phyloP scores from a whole-genome alignment of 305 asterid genomes.

The Striga hermonthica region DNA sequence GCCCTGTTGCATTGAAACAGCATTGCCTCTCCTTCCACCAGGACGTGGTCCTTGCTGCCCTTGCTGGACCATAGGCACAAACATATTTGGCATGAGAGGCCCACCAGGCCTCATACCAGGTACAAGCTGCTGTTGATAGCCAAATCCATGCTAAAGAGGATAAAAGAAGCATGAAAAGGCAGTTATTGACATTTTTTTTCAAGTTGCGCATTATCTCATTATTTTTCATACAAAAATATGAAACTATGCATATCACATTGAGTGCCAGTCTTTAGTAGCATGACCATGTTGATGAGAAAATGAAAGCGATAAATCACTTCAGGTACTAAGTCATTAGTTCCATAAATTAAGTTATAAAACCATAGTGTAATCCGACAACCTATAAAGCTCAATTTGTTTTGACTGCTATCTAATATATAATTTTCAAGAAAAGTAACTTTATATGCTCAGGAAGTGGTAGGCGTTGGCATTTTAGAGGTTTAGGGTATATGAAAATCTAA shows the following conservation, averaged over 20 bases:
- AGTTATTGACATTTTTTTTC: too few relatives aligned
- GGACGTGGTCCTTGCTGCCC: constrained; percentile 78
- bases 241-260: constrained; percentile 3
- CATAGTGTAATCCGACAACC: neutral
- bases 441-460: neutral
- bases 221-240: neutral
- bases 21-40: constrained; percentile 60
- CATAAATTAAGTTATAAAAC: neutral
- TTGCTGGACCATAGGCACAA: constrained; percentile 66
- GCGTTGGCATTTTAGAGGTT: neutral
- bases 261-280: neutral
- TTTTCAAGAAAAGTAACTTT: neutral
- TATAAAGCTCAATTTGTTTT: neutral
- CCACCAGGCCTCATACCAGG: constrained; percentile 85
- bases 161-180: constrained; percentile 7
- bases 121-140: constrained; percentile 79
- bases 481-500: neutral
- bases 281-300: constrained; percentile 3
- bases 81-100: constrained; percentile 65
- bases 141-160: constrained; percentile 63
- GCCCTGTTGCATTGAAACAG: constrained; percentile 56
- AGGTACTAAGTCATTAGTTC: neutral
- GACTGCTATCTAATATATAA: neutral
- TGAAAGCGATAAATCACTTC: neutral
- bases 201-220: too few relatives aligned